Percentiles rank a stretch among this genome's conserved stretches.
phyloP scores from a whole-genome alignment of 2,329 filamentous ascomycete species.

The Cladorrhinum sp. region DNA sequence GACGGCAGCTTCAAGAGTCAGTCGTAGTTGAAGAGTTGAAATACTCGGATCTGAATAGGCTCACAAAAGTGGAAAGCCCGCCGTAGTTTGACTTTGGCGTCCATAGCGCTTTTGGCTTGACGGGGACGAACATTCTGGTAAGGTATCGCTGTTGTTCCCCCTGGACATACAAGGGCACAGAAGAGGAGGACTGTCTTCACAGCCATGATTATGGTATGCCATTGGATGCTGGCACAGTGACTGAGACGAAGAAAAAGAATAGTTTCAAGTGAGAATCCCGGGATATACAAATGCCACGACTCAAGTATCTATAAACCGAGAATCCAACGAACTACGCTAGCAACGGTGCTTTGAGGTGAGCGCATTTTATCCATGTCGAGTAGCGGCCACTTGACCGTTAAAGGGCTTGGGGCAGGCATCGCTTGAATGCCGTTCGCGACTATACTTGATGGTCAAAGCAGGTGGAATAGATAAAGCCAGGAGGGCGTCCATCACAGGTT shows the following conservation, averaged over 20 bases:
- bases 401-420: background rate
- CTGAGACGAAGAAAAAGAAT: background rate
- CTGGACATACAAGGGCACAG: background rate
- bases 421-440: background rate
- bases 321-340: background rate
- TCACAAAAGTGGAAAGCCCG: conserved; percentile 27
- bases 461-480: too few species aligned
- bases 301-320: background rate
- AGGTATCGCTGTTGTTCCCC: background rate
- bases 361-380: background rate
- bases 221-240: background rate
- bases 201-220: conserved; percentile 3
- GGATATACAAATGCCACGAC: background rate
- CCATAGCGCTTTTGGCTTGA: conserved; percentile 18
- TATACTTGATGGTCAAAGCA: background rate
- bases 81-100: conserved; percentile 19
- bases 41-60: background rate
- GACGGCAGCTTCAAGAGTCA: conserved; percentile 21
- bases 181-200: conserved; percentile 5
- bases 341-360: background rate
- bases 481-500: too few species aligned
- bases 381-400: background rate
- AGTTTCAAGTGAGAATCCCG: background rate
- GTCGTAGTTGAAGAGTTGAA: background rate
- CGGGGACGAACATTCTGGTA: conserved; percentile 2